These are phyloP conservation scores for Sindora glabra DNA, from an alignment of 306 rosid species.

Conservation along the genomic window DNA sequence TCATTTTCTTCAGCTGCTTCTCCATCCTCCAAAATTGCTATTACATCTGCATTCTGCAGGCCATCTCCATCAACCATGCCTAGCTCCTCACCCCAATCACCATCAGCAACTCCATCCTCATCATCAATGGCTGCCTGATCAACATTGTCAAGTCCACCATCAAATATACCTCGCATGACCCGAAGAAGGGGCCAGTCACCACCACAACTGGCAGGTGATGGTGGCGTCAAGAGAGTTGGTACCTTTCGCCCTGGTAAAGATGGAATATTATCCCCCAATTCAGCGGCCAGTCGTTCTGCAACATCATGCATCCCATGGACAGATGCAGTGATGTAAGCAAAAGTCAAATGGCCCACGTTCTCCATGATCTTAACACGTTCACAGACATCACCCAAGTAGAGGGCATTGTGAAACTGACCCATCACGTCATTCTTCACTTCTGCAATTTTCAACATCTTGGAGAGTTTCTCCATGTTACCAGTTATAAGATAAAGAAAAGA, in stretches of 20 bases:
- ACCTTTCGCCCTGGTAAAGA: slow-evolving; percentile 62
- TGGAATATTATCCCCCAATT: slow-evolving; percentile 74
- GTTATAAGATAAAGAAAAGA: slow-evolving; percentile 85
- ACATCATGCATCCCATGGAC: slow-evolving; percentile 73
- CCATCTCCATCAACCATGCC: slow-evolving; percentile 64
- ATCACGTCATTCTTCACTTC: slow-evolving; percentile 92
- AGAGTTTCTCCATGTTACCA: slow-evolving; percentile 72
- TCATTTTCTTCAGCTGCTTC: slow-evolving; percentile 63
- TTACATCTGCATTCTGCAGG: slow-evolving; percentile 55
- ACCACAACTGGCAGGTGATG: slow-evolving; percentile 60
- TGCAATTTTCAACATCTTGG: slow-evolving; percentile 96
- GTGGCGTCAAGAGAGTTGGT: slow-evolving; percentile 70
- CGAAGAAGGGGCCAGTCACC: slow-evolving; percentile 97
- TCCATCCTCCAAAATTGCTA: slow-evolving; percentile 50
- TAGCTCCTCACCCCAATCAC: slow-evolving; percentile 75
- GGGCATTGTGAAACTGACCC: slow-evolving; percentile 96
- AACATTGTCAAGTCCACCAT: slow-evolving; percentile 59
- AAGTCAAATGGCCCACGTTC: slow-evolving; percentile 78
- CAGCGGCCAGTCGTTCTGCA: slow-evolving; percentile 73
- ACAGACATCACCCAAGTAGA: slow-evolving; percentile 68
- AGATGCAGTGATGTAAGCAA: slow-evolving; percentile 74
- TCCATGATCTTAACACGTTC: slow-evolving; percentile 89
- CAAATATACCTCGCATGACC: slow-evolving; percentile 77
- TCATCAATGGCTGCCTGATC: slow-evolving; percentile 43
- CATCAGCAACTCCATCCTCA: slow-evolving; percentile 69